Percentiles rank a stretch among this genome's conserved stretches.
These are phyloP conservation scores for Eutrema yunnanense DNA, from an alignment of 345 rosid species.

Conservation along the genomic window DNA sequence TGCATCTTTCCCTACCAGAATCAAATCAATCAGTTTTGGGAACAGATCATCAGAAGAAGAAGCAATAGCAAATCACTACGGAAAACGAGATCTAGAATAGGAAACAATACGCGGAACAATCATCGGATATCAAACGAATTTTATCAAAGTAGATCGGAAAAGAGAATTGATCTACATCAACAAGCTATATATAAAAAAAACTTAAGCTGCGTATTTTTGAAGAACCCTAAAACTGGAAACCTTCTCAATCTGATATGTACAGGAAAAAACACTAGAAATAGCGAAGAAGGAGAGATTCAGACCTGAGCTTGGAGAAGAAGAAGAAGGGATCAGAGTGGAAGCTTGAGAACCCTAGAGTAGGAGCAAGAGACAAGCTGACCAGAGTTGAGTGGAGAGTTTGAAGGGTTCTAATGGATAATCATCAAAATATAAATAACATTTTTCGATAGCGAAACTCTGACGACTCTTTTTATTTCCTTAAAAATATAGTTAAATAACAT, in stretches of 20 bases:
- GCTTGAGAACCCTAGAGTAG: slow-evolving; percentile 11
- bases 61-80: not conserved
- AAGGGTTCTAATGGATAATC: slow-evolving; percentile 17
- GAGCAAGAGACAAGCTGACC: slow-evolving; percentile 22
- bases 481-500: not conserved
- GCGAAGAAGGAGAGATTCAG: not conserved
- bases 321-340: slow-evolving; percentile 6
- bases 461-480: not conserved
- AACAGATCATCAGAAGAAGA: not conserved
- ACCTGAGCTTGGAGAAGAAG: slow-evolving; percentile 15
- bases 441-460: slow-evolving; percentile 11
- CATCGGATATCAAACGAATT: not conserved
- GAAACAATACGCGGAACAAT: not conserved
- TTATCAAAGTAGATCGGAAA: not conserved
- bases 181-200: not conserved
- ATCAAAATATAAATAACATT: slow-evolving; percentile 13
- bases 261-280: not conserved
- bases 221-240: slow-evolving; percentile 2
- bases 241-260: not conserved
- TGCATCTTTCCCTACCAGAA: slow-evolving; percentile 46
- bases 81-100: not conserved
- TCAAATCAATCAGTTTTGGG: not conserved
- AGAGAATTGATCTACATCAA: not conserved
- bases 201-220: not conserved
- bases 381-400: slow-evolving; percentile 26